Percentiles rank a stretch among this genome's conserved stretches.
Evolutionary conservation across 495 filamentous ascomycete genomes (phyloP).

Genomic region (Penicillium cinerascens): DNA sequence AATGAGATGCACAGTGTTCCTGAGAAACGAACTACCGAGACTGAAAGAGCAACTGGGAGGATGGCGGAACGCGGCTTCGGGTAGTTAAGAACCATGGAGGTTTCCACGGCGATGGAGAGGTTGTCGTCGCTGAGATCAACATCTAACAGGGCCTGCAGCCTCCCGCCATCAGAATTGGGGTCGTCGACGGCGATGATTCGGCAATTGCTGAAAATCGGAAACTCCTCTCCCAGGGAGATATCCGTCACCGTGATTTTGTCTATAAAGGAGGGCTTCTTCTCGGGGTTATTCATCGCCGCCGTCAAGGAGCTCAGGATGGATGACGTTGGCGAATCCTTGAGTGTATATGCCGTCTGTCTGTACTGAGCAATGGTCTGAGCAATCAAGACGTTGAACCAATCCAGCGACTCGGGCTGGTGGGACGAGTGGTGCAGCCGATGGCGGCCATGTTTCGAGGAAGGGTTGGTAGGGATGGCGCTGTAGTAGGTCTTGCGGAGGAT

Average conservation of each 20-base stretch:
- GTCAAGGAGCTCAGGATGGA: constrained; percentile 95
- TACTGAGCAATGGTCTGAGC: constrained; percentile 97
- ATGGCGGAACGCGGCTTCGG: constrained; percentile 84
- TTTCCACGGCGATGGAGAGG: constrained; percentile 91
- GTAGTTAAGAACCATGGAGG: constrained; percentile 89
- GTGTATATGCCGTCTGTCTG: constrained; percentile 75
- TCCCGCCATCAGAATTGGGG: constrained; percentile 50
- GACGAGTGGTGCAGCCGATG: constrained; percentile 56
- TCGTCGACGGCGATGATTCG: constrained; percentile 69
- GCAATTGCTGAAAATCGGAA: constrained; percentile 98
- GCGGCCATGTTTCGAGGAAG: constrained; percentile 41
- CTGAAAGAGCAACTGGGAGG: constrained; percentile 86
- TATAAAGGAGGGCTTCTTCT: constrained; percentile 81
- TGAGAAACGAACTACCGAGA: constrained; percentile 88
- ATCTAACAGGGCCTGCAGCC: constrained; percentile 93
- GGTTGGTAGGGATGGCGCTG: constrained; percentile 63
- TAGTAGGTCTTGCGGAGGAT: constrained; percentile 98
- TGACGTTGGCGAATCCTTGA: constrained; percentile 63
- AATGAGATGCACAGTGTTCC: constrained; percentile 92
- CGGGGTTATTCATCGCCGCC: constrained; percentile 73
- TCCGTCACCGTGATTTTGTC: constrained; percentile 93
- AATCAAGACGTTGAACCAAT: constrained; percentile 98
- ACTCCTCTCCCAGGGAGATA: constrained; percentile 89
- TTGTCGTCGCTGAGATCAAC: constrained; percentile 90
- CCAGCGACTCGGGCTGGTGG: constrained; percentile 96